Evolutionary conservation across 106 monocot genomes (phyloP), one percentile per base, ranked within the genome.

Genomic region (Dendrobium catenatum): DNA sequence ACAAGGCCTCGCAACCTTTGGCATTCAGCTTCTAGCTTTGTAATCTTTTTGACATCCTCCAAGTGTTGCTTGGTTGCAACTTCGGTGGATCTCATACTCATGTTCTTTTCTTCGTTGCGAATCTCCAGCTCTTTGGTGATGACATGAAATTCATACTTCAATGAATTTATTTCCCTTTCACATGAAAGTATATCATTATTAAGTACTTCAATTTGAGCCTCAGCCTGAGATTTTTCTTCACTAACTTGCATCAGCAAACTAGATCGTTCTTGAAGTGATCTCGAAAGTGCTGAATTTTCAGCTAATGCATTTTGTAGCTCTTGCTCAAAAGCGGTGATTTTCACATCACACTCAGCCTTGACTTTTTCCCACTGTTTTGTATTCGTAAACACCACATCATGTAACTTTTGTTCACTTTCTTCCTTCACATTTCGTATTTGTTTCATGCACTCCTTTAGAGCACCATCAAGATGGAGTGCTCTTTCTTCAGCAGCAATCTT

Each of bases 1-100:
- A 99, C 99, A 78, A 99, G 86, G 1, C 92, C 90, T 55, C 99
- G 91, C 46, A 99, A 85, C 76, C 93, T 95, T 85, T 99, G 95
- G 54, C 95, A 95, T 80, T 99, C 99, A 16, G 92, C 85, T 90
- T 95, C 94, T 11, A 95, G 26, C 44, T 95, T 95, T 43, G 88
- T 80, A 78, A 96, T 93, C 73, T 93, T 96, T 86, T 93, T 93
- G n/a, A 91, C 84, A 84, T 90, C 93, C 79, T 96, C 95, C 29
- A 88, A 16, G 80, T 96, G 93, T 75, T 91, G 93, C 67, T 86
- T 93, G 79, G 88, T 96, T 72, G 93, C 93, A 16, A 86, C 88
- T 83, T 93, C 95, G 58, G 89, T 86, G 40, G 93, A 88, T 42
- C 85, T 87, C 75, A 89, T 77, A 68, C 88, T 82, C 93, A 96